Conservation (phyloP, 345 rosid genomes). For the Populus tremula region DNA sequence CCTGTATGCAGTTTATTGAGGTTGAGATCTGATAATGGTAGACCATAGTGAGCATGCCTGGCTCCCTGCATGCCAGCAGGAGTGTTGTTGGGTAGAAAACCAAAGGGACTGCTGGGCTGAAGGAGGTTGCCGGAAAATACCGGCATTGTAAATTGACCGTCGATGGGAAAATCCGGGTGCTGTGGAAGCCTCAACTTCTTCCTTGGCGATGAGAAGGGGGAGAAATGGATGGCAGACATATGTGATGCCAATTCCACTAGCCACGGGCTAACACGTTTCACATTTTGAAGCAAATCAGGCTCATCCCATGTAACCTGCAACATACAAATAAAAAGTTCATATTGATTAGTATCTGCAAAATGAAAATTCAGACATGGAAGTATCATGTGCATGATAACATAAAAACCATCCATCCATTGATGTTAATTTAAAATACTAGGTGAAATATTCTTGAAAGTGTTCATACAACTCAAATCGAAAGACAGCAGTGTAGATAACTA, state of each 20-base stretch:
- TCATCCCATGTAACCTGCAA: slow-evolving; percentile 93
- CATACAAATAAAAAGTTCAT: neutral
- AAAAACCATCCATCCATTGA: neutral
- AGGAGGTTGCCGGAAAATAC: slow-evolving; percentile 24
- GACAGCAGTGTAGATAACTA: neutral
- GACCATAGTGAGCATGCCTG: slow-evolving; percentile 38
- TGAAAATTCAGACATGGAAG: neutral
- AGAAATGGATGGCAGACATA: slow-evolving; percentile 64
- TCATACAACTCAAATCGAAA: neutral
- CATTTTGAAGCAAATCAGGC: slow-evolving; percentile 93
- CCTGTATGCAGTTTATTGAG: slow-evolving; percentile 28
- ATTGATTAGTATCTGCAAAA: neutral
- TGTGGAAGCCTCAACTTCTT: slow-evolving; percentile 78
- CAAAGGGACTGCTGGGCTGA: slow-evolving; percentile 21
- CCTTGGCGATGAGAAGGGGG: slow-evolving; percentile 81
- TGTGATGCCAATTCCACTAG: slow-evolving; percentile 78
- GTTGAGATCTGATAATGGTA: slow-evolving; percentile 28
- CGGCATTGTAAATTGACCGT: slow-evolving; percentile 37
- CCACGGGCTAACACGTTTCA: slow-evolving; percentile 96
- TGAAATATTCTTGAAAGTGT: neutral
- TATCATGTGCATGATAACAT: neutral
- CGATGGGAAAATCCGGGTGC: slow-evolving; percentile 40
- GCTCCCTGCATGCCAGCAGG: slow-evolving; percentile 49
- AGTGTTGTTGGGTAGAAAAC: slow-evolving; percentile 22
- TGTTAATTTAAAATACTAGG: neutral